Base-by-base conservation (phyloP, 768 basidiomycete species). In the Hygrophorus russula region DNA sequence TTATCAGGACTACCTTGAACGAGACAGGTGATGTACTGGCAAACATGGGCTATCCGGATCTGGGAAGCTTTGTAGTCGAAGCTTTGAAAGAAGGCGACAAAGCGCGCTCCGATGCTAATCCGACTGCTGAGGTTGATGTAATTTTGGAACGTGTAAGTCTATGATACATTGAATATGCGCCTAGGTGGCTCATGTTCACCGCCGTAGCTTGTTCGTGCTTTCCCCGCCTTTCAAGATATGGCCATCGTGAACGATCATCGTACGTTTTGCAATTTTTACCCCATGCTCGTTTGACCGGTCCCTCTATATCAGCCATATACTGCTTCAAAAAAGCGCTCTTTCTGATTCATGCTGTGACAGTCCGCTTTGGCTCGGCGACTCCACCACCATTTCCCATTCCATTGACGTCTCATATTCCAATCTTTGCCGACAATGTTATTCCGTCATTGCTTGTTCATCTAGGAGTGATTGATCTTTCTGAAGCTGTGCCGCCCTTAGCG, bases 321-420 rank as follows among this genome's bases (percentile, higher is more conserved):
- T 77, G 86, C 55, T 88, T 90, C 71, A 91, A 90, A 61, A 94
- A 92, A 56, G 88, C 84, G 2, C 65, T 94, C 27, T 88, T 89
- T 60, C 71, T 92, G 41, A 66, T 90, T 41, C 76, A 86, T 49
- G 79, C 77, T 18, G 61, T 92, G 40, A 62, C 59, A 18, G 58
- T 80, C 35, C 78, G 85, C 36, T 91, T 91, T 63, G 72, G 74
- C 39, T 61, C 72, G 5, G 56, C 65, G 35, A 60, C 70, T 9
- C 65, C 73, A 2, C 58, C 71, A 14, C 68, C 76, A 10, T 78
- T 87, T 53, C 76, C 78, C 19, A 59, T 85, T 12, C 83, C 81
- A 35, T 65, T 68, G 39, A 82, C 79, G 2, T 59, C 59, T 18
- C 62, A 65, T 42, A 60, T 79, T 36, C 85, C 86, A 7, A 65